These are phyloP conservation scores for Ogataea populi-albae DNA, from an alignment of 805 yeast genomes.

Conservation along the genomic window DNA sequence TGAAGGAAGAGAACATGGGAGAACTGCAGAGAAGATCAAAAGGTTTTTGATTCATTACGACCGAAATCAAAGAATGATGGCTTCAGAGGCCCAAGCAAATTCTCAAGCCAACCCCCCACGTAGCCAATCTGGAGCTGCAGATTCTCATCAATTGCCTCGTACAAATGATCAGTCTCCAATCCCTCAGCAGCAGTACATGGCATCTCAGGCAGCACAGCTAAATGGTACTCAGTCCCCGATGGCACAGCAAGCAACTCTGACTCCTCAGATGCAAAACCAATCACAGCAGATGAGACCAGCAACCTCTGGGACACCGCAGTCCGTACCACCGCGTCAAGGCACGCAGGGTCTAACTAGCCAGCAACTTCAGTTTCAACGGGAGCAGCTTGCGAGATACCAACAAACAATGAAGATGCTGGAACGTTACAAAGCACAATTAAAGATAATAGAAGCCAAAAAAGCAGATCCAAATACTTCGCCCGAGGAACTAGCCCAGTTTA, in stretches of 20 bases:
- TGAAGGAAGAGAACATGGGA: constrained; percentile 59
- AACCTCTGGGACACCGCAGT: constrained; percentile 4
- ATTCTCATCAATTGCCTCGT: too few relatives aligned
- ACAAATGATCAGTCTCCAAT: constrained; percentile 9
- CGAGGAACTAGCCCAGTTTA: constrained; percentile 42
- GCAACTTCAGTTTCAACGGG: constrained; percentile 25
- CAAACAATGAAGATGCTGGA: constrained; percentile 45
- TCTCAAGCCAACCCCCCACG: constrained; percentile 16
- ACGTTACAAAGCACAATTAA: constrained; percentile 49
- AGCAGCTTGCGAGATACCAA: constrained; percentile 36
- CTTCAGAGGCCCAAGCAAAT: constrained; percentile 32
- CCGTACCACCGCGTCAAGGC: constrained; percentile 13
- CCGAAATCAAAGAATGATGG: constrained; percentile 26
- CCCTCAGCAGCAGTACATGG: constrained; percentile 2
- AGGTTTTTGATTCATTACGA: constrained; percentile 49
- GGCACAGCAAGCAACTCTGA: constrained; percentile 5
- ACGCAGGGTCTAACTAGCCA: constrained; percentile 9
- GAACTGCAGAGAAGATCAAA: constrained; percentile 62
- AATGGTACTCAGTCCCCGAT: constrained; percentile 1
- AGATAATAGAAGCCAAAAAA: constrained; percentile 48
- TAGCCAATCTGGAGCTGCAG: constrained; percentile 11
- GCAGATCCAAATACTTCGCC: constrained; percentile 42
- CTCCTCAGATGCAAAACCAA: constrained; percentile 13
- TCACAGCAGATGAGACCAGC: constrained; percentile 14
- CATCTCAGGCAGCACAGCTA: constrained; percentile 4